These are phyloP conservation scores for Nakataea oryzae DNA, from an alignment of 2,329 filamentous ascomycete genomes.

Conservation along the genomic window DNA sequence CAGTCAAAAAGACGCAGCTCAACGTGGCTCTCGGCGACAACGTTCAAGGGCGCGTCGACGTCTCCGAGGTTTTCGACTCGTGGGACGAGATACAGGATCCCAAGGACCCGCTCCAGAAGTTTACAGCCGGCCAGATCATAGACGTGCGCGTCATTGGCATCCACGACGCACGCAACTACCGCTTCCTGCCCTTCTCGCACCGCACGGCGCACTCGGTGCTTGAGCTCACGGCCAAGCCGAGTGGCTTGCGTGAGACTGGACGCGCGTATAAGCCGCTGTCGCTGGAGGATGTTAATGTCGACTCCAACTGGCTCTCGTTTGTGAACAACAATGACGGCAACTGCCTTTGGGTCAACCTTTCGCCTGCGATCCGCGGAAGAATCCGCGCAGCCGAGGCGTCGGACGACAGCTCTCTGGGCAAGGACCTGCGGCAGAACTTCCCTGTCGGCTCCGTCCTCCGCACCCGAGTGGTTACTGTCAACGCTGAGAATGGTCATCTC, in stretches of 20 bases:
- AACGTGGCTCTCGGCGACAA: constrained; percentile 85
- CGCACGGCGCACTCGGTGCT: constrained; percentile 72
- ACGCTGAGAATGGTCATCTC: constrained; percentile 62
- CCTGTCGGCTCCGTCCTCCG: constrained; percentile 82
- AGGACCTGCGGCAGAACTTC: constrained; percentile 69
- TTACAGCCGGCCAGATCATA: constrained; percentile 60
- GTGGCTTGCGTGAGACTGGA: constrained; percentile 39
- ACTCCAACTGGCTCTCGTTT: constrained; percentile 67
- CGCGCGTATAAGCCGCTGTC: constrained; percentile 40
- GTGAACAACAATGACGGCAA: constrained; percentile 80
- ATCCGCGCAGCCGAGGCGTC: constrained; percentile 76
- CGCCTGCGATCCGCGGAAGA: constrained; percentile 77
- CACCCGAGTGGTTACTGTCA: constrained; percentile 66
- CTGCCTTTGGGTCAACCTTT: constrained; percentile 82
- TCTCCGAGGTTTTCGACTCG: constrained; percentile 79
- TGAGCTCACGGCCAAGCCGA: constrained; percentile 75
- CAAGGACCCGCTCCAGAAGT: constrained; percentile 68
- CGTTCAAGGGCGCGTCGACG: constrained; percentile 83
- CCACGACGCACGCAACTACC: constrained; percentile 82
- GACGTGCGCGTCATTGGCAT: constrained; percentile 72
- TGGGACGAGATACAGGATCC: constrained; percentile 80
- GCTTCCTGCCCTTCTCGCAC: constrained; percentile 86
- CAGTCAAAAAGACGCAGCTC: constrained; percentile 81
- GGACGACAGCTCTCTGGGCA: constrained; percentile 71
- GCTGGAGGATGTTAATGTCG: constrained; percentile 62